A percentile compares a stretch with the other conserved stretches of the same genome.
These are phyloP conservation scores for Rhodosporidiobolus sp. DNA, from an alignment of 768 basidiomycete genomes.

Conservation along the genomic window DNA sequence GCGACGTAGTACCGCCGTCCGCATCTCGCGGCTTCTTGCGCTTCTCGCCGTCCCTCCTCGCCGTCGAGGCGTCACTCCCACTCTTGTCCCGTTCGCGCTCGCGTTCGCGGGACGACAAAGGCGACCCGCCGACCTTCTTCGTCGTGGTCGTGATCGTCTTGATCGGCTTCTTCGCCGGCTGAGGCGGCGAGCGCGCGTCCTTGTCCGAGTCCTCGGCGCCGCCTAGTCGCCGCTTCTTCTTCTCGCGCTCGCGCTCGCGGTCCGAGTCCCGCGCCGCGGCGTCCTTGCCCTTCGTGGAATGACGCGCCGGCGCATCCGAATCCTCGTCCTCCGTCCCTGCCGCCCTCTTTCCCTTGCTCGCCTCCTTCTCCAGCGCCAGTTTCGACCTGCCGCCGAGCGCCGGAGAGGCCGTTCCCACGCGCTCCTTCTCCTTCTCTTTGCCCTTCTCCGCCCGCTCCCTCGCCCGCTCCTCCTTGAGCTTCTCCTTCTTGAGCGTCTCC, in stretches of 20 bases:
- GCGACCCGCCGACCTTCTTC: too few relatives aligned
- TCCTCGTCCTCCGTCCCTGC: too few relatives aligned
- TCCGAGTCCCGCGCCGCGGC: too few relatives aligned
- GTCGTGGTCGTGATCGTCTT: too few relatives aligned
- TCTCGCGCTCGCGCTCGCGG: too few relatives aligned
- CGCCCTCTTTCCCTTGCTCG: too few relatives aligned
- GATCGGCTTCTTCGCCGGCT: too few relatives aligned
- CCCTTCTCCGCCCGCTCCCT: neutral
- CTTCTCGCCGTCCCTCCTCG: neutral
- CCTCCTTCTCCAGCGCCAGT: neutral
- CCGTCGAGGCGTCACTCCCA: neutral
- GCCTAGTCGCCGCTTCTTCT: too few relatives aligned
- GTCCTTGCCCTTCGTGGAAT: too few relatives aligned
- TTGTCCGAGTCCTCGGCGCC: neutral
- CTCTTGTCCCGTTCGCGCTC: neutral
- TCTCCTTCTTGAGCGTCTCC: constrained; percentile 33
- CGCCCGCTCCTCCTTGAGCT: neutral
- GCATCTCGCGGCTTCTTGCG: neutral
- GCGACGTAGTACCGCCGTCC: neutral
- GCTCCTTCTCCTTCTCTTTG: neutral
- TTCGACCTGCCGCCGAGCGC: neutral
- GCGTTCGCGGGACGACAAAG: too few relatives aligned
- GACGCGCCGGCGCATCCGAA: too few relatives aligned
- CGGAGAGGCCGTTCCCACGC: neutral
- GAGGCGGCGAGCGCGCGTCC: neutral